Base-by-base conservation (phyloP, 495 filamentous ascomycete genomes). In the Neurospora pannonica region DNA sequence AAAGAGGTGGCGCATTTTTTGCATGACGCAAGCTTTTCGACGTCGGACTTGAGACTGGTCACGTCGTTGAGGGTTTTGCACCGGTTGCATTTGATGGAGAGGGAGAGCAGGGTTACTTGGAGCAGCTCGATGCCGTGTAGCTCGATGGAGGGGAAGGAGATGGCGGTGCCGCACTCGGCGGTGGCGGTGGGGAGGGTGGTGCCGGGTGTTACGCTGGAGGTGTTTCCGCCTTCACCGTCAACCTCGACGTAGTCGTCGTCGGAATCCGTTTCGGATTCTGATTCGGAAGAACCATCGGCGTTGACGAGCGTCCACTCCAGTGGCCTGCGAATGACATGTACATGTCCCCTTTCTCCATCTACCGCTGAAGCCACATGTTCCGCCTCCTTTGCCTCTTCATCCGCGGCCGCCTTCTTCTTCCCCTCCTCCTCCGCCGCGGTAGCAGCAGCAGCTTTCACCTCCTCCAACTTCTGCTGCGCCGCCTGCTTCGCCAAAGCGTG, bases 111-210 rank as follows among this genome's bases (percentile, higher is more conserved):
- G 0, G 86, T 80, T 4, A 97, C 80, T 75, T 97, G 91, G 40
- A 97, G 85, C 2, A 97, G 83, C 78, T 97, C 93, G 72, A 97
- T 91, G 67, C 91, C 89, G 75, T 95, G 88, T 4, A 97, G 89
- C 74, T 95, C 93, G 70, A 97, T 82, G 31, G 88, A 90, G 0
- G 94, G 95, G 79, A 97, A 95, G 3, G 91, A 94, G 17, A 98
- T 87, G 5, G 93, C 89, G 48, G 93, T 91, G 28, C 94, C 94
- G 70, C 75, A 92, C 89, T 78, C 88, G 75, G 71, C 75, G 10
- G 78, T 79, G 46, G 78, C 76, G 5, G 78, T 78, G 2, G 84
- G 78, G 9, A 84, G 81, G 11, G 82, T 80, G 84, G 82, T 3
- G 83, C 83, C 11, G 85, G 81, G 43, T 81, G 80, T 34, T 10